Conservation (phyloP, 352 stramenopile species). For the Phytophthora idaei region DNA sequence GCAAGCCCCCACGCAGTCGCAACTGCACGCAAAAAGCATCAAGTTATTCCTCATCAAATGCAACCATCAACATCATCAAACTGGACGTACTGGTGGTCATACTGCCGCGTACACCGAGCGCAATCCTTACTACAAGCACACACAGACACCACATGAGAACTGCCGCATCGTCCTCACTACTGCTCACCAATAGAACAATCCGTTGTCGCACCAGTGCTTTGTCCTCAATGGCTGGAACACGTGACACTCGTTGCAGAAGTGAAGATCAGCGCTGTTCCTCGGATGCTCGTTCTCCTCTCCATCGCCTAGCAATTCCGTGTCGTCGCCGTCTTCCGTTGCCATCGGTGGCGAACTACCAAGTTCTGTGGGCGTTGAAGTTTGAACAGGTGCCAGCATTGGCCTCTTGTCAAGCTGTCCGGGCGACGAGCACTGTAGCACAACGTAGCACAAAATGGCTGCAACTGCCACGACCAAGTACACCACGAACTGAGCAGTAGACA, state of each 20-base stretch:
- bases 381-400: slow-evolving; percentile 22
- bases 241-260: slow-evolving; percentile 66
- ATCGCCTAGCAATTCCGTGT: slow-evolving; percentile 41
- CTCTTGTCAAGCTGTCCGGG: slow-evolving; percentile 59
- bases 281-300: slow-evolving; percentile 17
- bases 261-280: slow-evolving; percentile 29
- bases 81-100: slow-evolving; percentile 76
- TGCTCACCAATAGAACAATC: background rate
- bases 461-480: slow-evolving; percentile 44
- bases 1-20: slow-evolving; percentile 79
- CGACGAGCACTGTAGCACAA: slow-evolving; percentile 63
- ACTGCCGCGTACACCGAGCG: slow-evolving; percentile 71
- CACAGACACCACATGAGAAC: slow-evolving; percentile 12
- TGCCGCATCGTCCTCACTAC: background rate
- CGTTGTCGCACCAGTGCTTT: slow-evolving; percentile 66
- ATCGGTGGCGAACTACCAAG: slow-evolving; percentile 14
- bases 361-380: slow-evolving; percentile 8
- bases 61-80: background rate
- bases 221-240: slow-evolving; percentile 66
- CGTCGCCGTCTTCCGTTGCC: slow-evolving; percentile 30
- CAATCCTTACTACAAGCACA: slow-evolving; percentile 66
- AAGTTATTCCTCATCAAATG: slow-evolving; percentile 1
- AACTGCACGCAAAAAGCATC: slow-evolving; percentile 40
- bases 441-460: slow-evolving; percentile 51
- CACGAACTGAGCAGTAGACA: slow-evolving; percentile 50